phyloP scores from a whole-genome alignment of 2,329 filamentous ascomycete genomes.

The Penicillium oxalicum region DNA sequence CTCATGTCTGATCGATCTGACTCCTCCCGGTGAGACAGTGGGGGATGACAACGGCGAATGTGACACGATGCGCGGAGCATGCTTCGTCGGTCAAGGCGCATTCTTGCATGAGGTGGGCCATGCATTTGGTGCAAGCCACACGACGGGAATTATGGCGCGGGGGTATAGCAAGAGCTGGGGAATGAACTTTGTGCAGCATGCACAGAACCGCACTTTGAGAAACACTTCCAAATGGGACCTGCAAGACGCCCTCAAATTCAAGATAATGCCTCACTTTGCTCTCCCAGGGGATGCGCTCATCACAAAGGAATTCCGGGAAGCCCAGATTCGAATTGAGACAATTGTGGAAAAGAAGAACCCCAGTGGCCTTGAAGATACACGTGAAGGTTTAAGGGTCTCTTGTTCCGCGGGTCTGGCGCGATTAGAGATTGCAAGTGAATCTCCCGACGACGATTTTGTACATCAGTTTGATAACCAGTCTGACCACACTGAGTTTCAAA shows the following conservation, averaged over 20 bases:
- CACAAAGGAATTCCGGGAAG: slow-evolving; percentile 13
- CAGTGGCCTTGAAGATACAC: not conserved
- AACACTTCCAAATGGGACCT: slow-evolving; percentile 30
- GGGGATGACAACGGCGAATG: slow-evolving; percentile 43
- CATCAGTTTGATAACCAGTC: not conserved
- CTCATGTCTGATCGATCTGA: slow-evolving; percentile 28
- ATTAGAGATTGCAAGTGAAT: slow-evolving; percentile 11
- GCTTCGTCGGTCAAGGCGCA: slow-evolving; percentile 37
- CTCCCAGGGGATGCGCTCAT: slow-evolving; percentile 22
- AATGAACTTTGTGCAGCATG: slow-evolving; percentile 34
- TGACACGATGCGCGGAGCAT: slow-evolving; percentile 42
- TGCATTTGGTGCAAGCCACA: slow-evolving; percentile 32
- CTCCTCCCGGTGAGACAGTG: slow-evolving; percentile 33
- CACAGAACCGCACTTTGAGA: slow-evolving; percentile 14
- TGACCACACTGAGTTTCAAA: not conserved
- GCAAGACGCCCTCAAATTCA: slow-evolving; percentile 22
- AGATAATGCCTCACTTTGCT: slow-evolving; percentile 17
- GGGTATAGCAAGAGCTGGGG: slow-evolving; percentile 42
- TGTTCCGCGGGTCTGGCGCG: slow-evolving; percentile 8
- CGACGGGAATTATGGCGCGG: slow-evolving; percentile 32
- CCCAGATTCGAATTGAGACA: slow-evolving; percentile 9
- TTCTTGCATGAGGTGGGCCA: slow-evolving; percentile 35
- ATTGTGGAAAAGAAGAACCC: not conserved
- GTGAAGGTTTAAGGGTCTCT: slow-evolving; percentile 1
- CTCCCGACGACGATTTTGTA: slow-evolving; percentile 12